Evolutionary conservation across 352 stramenopile species (phyloP).

Genomic region (Lagenidium sp.): DNA sequence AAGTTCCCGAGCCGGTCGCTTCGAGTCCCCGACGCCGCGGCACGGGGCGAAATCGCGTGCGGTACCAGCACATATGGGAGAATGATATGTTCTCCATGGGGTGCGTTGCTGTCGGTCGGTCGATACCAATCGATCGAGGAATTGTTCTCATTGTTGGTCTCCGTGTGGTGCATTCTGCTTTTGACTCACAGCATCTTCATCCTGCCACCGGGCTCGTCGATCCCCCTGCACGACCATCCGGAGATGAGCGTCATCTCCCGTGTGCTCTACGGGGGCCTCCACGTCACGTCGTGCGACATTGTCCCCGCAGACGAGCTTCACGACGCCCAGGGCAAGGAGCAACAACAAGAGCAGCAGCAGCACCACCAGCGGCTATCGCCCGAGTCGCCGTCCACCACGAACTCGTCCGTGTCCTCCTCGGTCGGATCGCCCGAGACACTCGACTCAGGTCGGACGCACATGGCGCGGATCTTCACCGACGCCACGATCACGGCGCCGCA

Average conservation of each 20-base stretch:
- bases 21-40: conserved; percentile 2
- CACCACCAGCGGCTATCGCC: conserved; percentile 5
- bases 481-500: conserved; percentile 32
- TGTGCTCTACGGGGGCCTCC: conserved; percentile 64
- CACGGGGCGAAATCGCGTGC: conserved; percentile 23
- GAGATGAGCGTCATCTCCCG: conserved; percentile 81
- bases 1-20: conserved; percentile 18
- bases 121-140: too few relatives aligned
- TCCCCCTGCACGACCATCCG: conserved; percentile 78
- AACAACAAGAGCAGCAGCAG: too few relatives aligned
- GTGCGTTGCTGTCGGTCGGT: too few relatives aligned
- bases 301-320: conserved; percentile 13
- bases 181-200: conserved; percentile 64
- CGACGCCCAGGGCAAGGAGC: conserved; percentile 4
- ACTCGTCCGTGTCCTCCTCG: background rate
- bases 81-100: conserved; percentile 74
- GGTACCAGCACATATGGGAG: conserved; percentile 79
- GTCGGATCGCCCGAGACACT: too few relatives aligned
- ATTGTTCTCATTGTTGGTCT: conserved; percentile 1
- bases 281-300: conserved; percentile 58
- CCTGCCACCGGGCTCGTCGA: conserved; percentile 51
- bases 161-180: background rate
- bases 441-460: too few relatives aligned
- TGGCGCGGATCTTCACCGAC: conserved; percentile 35
- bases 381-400: background rate